These are phyloP conservation scores for Podaxis pistillaris DNA, from an alignment of 768 basidiomycete genomes.

Conservation along the genomic window DNA sequence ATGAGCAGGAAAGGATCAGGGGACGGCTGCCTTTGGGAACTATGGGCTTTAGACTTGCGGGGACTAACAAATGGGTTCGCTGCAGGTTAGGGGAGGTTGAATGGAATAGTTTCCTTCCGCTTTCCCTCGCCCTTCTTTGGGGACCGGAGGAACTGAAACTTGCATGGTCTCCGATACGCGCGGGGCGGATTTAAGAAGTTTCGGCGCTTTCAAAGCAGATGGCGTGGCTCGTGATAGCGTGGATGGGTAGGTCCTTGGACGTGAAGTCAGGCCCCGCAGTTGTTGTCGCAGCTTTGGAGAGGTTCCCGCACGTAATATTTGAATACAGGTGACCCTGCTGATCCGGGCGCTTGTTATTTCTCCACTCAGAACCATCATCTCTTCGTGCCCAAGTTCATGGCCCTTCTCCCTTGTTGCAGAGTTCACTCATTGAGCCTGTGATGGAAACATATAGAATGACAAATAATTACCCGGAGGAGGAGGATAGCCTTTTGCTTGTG, in stretches of 20 bases:
- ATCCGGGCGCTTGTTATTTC: neutral
- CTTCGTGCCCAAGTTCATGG: neutral
- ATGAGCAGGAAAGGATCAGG: conserved; percentile 38
- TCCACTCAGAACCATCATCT: no score
- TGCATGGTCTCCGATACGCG: conserved; percentile 47
- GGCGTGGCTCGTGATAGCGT: conserved; percentile 36
- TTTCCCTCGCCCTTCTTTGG: conserved; percentile 64
- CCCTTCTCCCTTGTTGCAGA: neutral
- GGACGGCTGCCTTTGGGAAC: conserved; percentile 25
- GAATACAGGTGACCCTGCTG: neutral
- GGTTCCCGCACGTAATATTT: conserved; percentile 55
- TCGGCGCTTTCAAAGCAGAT: conserved; percentile 28
- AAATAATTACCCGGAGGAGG: neutral
- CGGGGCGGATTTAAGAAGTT: conserved; percentile 44
- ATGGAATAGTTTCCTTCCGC: conserved; percentile 23
- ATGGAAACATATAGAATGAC: neutral
- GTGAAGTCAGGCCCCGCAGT: neutral
- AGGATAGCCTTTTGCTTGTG: conserved; percentile 11
- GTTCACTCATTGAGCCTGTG: neutral
- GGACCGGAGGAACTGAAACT: conserved; percentile 74
- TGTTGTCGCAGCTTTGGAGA: conserved; percentile 47
- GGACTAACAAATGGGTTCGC: conserved; percentile 50
- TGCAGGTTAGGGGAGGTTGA: conserved; percentile 20
- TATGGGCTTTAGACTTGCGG: conserved; percentile 29
- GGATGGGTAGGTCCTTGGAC: conserved; percentile 29